phyloP scores from a whole-genome alignment of 2,329 filamentous ascomycete genomes.

The Akanthomyces uredinophilus region DNA sequence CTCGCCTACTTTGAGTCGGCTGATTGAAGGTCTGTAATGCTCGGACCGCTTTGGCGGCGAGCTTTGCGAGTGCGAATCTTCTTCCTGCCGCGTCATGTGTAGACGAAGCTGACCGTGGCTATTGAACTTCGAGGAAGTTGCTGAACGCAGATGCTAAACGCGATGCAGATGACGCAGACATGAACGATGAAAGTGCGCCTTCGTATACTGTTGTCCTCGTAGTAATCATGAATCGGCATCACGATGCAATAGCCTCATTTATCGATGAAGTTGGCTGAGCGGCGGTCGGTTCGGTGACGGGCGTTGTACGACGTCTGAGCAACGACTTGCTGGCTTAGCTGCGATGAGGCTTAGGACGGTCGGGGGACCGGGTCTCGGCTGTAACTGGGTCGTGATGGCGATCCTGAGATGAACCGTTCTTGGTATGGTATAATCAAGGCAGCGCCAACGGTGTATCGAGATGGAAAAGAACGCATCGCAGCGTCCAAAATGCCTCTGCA shows the following conservation, averaged over 20 bases:
- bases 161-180: background rate
- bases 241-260: background rate
- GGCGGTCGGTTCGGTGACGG: background rate
- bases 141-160: background rate
- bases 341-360: background rate
- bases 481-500: background rate
- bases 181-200: background rate
- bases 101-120: background rate
- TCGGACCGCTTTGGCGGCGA: background rate
- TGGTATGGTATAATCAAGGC: background rate
- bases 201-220: background rate
- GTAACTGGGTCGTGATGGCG: background rate
- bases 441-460: background rate
- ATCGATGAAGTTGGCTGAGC: no score
- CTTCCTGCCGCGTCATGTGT: slow-evolving; percentile 5
- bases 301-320: background rate
- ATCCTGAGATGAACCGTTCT: background rate
- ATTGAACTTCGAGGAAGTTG: background rate
- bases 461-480: slow-evolving; percentile 1
- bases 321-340: background rate
- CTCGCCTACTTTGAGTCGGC: slow-evolving; percentile 13
- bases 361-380: background rate
- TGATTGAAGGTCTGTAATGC: background rate
- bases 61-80: background rate
- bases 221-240: background rate